phyloP scores from a whole-genome alignment of 257 asterid species.

The Solanum megistacrolobum region DNA sequence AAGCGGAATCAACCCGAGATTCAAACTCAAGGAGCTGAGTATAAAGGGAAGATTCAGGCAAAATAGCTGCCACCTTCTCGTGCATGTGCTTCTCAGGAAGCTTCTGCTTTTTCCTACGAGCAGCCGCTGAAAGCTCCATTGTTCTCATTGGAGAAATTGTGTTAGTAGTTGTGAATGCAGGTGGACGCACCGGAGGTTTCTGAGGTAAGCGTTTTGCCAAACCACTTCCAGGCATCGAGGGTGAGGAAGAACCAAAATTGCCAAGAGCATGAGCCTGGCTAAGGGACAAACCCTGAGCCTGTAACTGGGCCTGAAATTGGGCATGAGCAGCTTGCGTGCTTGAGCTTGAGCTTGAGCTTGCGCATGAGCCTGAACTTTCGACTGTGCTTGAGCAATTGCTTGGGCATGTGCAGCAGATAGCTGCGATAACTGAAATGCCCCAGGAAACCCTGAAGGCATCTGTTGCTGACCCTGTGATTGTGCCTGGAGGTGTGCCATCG shows the following conservation, averaged over 20 bases:
- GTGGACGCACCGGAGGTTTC: constrained; percentile 86
- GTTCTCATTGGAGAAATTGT: constrained; percentile 62
- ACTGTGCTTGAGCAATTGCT: constrained; percentile 44
- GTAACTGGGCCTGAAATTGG: constrained; percentile 70
- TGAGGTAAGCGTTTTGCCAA: constrained; percentile 60
- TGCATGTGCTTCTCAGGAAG: constrained; percentile 88
- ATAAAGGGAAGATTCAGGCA: constrained; percentile 93
- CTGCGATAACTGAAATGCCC: constrained; percentile 60
- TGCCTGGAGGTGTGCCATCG: constrained; percentile 27
- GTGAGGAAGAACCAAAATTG: constrained; percentile 65
- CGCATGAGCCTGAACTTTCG: constrained; percentile 51
- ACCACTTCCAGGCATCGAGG: constrained; percentile 58
- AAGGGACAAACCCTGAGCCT: constrained; percentile 82
- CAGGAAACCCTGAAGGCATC: constrained; percentile 53
- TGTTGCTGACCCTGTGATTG: constrained; percentile 49
- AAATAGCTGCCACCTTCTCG: constrained; percentile 86
- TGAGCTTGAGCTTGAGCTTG: constrained; percentile 26
- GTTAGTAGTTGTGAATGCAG: constrained; percentile 43
- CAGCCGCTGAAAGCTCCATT: constrained; percentile 77
- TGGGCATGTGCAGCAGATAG: constrained; percentile 78
- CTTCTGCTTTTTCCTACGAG: constrained; percentile 90
- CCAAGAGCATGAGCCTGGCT: constrained; percentile 57
- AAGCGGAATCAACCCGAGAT: constrained; percentile 84
- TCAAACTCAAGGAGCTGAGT: constrained; percentile 96
- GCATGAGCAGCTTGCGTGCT: constrained; percentile 44